These are phyloP conservation scores for Stagonosporopsis rhizophila DNA, from an alignment of 2,329 filamentous ascomycete genomes.

Conservation along the genomic window DNA sequence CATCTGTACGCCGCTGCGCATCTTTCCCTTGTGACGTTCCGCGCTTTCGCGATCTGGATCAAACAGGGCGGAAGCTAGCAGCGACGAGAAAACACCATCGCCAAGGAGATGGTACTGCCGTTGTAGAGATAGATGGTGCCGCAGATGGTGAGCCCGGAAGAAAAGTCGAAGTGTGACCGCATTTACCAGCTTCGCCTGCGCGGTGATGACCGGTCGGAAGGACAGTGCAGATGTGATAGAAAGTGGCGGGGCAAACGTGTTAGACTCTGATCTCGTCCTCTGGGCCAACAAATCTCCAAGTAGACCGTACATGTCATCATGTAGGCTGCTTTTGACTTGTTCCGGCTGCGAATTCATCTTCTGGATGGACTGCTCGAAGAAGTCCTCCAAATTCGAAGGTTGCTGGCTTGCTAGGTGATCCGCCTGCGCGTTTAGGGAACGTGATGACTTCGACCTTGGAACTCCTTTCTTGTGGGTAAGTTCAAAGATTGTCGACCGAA, in stretches of 20 bases:
- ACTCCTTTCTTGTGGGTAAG: slow-evolving; percentile 25
- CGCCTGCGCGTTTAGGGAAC: not conserved
- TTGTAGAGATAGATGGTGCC: slow-evolving; percentile 76
- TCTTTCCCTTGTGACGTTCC: slow-evolving; percentile 73
- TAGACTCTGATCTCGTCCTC: not conserved
- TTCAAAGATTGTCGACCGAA: slow-evolving; percentile 41
- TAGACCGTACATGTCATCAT: slow-evolving; percentile 40
- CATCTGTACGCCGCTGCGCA: slow-evolving; percentile 71
- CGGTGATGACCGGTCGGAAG: slow-evolving; percentile 74
- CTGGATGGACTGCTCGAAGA: slow-evolving; percentile 37
- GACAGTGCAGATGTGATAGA: slow-evolving; percentile 70
- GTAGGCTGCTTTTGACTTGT: slow-evolving; percentile 17
- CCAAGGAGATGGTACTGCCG: slow-evolving; percentile 83
- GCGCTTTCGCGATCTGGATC: slow-evolving; percentile 81
- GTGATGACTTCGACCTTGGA: not conserved
- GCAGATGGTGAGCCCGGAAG: slow-evolving; percentile 75
- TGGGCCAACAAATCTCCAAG: slow-evolving; percentile 29
- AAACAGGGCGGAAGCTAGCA: slow-evolving; percentile 83
- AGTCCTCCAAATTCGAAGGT: slow-evolving; percentile 22
- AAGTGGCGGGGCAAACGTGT: slow-evolving; percentile 61
- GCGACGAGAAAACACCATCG: slow-evolving; percentile 81
- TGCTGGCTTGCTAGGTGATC: not conserved
- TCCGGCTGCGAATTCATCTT: slow-evolving; percentile 37
- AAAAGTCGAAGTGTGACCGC: slow-evolving; percentile 77
- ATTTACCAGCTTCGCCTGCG: slow-evolving; percentile 80